Percentiles rank a stretch among this genome's conserved stretches.
phyloP scores from a whole-genome alignment of 2,329 filamentous ascomycete species.

The Cytospora piceae region DNA sequence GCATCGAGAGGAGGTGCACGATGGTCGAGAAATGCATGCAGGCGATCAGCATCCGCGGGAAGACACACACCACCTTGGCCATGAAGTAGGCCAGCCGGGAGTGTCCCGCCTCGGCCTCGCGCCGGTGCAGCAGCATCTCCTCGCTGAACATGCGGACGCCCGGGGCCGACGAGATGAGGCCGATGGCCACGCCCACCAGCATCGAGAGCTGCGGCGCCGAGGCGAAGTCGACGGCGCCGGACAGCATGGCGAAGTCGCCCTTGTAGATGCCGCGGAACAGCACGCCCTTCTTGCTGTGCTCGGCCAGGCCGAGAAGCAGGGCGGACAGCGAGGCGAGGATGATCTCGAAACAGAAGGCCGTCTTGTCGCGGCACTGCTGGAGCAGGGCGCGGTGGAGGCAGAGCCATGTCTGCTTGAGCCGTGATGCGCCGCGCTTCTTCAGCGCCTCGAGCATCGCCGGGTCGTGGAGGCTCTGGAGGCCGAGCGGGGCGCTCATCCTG shows the following conservation, averaged over 20 bases:
- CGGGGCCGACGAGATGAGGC: conserved; percentile 57
- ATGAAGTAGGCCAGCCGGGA: conserved; percentile 59
- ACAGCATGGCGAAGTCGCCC: conserved; percentile 54
- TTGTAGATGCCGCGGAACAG: conserved; percentile 58
- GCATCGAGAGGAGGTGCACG: conserved; percentile 52
- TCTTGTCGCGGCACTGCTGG: conserved; percentile 59
- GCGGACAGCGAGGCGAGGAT: conserved; percentile 56
- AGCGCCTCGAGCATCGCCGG: conserved; percentile 44
- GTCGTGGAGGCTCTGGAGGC: conserved; percentile 39
- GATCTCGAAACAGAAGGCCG: conserved; percentile 58
- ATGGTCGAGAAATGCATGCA: conserved; percentile 59
- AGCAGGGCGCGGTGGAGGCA: conserved; percentile 56
- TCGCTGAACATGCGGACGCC: conserved; percentile 62
- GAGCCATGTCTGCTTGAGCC: conserved; percentile 54
- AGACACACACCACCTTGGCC: conserved; percentile 56
- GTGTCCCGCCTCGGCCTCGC: conserved; percentile 61
- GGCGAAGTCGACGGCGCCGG: conserved; percentile 53
- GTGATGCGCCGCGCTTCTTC: conserved; percentile 53
- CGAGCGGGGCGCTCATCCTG: conserved; percentile 13
- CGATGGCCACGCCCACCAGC: conserved; percentile 57
- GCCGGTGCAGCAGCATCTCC: conserved; percentile 56
- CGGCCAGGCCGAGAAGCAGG: conserved; percentile 57
- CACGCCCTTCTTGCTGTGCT: conserved; percentile 53
- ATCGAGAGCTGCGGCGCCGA: conserved; percentile 57
- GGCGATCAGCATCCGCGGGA: conserved; percentile 55